phyloP scores from a whole-genome alignment of 108 stramenopile species.

The Pelagomonas calceolata region DNA sequence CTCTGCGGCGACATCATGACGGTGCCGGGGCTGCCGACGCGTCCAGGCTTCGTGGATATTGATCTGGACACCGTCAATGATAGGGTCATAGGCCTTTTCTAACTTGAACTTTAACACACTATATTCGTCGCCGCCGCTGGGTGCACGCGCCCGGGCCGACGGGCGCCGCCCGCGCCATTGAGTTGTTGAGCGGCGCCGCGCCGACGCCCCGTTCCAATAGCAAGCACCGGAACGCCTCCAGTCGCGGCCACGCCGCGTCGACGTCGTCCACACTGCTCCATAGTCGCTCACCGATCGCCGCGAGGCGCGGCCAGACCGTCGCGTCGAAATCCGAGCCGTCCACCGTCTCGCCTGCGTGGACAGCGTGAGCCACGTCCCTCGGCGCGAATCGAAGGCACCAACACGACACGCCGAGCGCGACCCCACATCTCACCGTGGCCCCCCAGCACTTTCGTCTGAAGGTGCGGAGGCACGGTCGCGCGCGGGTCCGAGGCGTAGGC shows the following conservation, averaged over 20 bases:
- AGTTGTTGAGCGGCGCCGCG: slow-evolving; percentile 11
- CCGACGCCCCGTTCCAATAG: slow-evolving; percentile 12
- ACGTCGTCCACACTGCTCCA: slow-evolving; percentile 21
- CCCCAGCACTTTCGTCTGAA: slow-evolving; percentile 37
- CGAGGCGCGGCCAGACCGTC: slow-evolving; percentile 49
- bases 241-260: neutral
- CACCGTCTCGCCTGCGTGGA: slow-evolving; percentile 52
- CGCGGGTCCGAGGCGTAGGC: slow-evolving; percentile 46
- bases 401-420: too few relatives aligned
- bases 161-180: slow-evolving; percentile 5
- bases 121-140: too few relatives aligned
- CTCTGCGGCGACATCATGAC: slow-evolving; percentile 98
- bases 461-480: slow-evolving; percentile 19
- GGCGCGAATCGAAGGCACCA: too few relatives aligned
- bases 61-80: slow-evolving; percentile 66
- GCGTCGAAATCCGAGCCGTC: slow-evolving; percentile 38
- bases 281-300: slow-evolving; percentile 48
- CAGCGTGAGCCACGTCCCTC: too few relatives aligned
- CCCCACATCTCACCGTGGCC: slow-evolving; percentile 48
- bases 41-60: slow-evolving; percentile 98
- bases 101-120: too few relatives aligned
- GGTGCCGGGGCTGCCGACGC: slow-evolving; percentile 91
- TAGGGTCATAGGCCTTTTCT: slow-evolving; percentile 90
- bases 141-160: slow-evolving; percentile 16
- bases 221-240: slow-evolving; percentile 11